A percentile compares a stretch with the other conserved stretches of the same genome.
These are phyloP conservation scores for Globisporangium splendens DNA, from an alignment of 352 stramenopile genomes.

Conservation along the genomic window DNA sequence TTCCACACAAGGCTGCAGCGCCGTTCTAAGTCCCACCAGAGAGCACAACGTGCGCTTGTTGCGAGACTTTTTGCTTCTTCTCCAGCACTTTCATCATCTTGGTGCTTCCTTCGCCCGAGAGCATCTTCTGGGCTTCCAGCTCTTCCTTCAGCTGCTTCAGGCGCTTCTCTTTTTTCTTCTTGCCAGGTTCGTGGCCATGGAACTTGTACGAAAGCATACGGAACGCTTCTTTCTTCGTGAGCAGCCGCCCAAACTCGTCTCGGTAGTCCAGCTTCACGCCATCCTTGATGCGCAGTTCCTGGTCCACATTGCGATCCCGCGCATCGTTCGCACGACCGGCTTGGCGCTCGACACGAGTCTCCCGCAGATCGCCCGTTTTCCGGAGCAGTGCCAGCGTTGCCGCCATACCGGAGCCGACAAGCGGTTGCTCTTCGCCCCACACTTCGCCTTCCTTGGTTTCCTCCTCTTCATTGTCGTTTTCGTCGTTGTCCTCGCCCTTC, in stretches of 20 bases:
- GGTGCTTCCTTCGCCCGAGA: slow-evolving; percentile 70
- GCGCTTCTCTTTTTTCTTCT: slow-evolving; percentile 98
- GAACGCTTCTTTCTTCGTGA: slow-evolving; percentile 98
- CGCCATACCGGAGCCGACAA: slow-evolving; percentile 85
- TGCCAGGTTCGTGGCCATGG: slow-evolving; percentile 95
- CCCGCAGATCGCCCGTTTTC: slow-evolving; percentile 90
- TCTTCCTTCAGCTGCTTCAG: slow-evolving; percentile 86
- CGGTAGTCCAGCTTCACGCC: slow-evolving; percentile 95
- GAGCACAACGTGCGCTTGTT: slow-evolving; percentile 84
- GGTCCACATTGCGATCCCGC: slow-evolving; percentile 89
- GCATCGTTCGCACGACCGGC: slow-evolving; percentile 93
- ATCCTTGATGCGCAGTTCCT: slow-evolving; percentile 83
- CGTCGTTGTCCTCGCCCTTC: slow-evolving; percentile 28
- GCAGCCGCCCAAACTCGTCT: slow-evolving; percentile 94
- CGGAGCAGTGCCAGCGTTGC: slow-evolving; percentile 91
- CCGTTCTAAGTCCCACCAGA: slow-evolving; percentile 54
- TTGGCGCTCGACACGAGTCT: slow-evolving; percentile 87
- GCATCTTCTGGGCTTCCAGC: slow-evolving; percentile 63
- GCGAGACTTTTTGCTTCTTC: slow-evolving; percentile 77
- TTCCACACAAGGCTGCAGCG: no score
- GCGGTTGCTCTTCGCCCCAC: slow-evolving; percentile 83
- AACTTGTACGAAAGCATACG: slow-evolving; percentile 98
- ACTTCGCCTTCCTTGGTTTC: slow-evolving; percentile 47
- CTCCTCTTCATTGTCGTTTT: slow-evolving; percentile 41
- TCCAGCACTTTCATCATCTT: slow-evolving; percentile 86